Percentiles rank a stretch among this genome's conserved stretches.
Conservation (phyloP, 2,329 filamentous ascomycete genomes). For the Talaromyces sp. region DNA sequence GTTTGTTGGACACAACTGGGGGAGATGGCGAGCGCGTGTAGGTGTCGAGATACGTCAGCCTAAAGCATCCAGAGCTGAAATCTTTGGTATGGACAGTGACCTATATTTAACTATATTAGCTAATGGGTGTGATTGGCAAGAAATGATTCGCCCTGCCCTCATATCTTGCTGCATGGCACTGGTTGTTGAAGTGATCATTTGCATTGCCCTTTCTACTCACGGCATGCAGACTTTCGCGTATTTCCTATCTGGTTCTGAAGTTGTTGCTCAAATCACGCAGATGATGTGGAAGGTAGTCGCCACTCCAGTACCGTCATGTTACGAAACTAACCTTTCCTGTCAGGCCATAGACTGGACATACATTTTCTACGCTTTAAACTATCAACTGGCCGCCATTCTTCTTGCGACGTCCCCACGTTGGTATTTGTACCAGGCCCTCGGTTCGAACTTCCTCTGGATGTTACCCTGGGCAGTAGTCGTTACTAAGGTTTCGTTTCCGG, state of each 20-base stretch:
- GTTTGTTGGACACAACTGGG: conserved; percentile 58
- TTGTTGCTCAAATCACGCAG: conserved; percentile 59
- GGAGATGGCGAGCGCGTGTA: conserved; percentile 32
- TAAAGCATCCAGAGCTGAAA: conserved; percentile 20
- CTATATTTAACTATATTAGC: background rate
- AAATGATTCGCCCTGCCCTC: background rate
- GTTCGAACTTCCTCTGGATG: conserved; percentile 65
- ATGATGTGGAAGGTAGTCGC: conserved; percentile 59
- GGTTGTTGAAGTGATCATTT: background rate
- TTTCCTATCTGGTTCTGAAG: conserved; percentile 57
- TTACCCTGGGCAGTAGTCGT: conserved; percentile 66
- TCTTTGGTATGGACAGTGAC: conserved; percentile 32
- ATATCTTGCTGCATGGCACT: background rate
- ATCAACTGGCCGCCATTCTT: conserved; percentile 61
- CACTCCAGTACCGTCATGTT: conserved; percentile 39
- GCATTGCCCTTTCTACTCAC: conserved; percentile 49
- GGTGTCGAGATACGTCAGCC: background rate
- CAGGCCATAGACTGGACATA: conserved; percentile 15
- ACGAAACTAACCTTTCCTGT: background rate
- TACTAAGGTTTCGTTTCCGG: conserved; percentile 16
- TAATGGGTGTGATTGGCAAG: background rate
- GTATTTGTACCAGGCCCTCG: conserved; percentile 66
- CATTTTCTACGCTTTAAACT: conserved; percentile 20
- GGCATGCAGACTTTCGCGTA: conserved; percentile 60
- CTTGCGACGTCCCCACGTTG: conserved; percentile 62